phyloP scores from a whole-genome alignment of 768 basidiomycete genomes.

The Suillus plorans region DNA sequence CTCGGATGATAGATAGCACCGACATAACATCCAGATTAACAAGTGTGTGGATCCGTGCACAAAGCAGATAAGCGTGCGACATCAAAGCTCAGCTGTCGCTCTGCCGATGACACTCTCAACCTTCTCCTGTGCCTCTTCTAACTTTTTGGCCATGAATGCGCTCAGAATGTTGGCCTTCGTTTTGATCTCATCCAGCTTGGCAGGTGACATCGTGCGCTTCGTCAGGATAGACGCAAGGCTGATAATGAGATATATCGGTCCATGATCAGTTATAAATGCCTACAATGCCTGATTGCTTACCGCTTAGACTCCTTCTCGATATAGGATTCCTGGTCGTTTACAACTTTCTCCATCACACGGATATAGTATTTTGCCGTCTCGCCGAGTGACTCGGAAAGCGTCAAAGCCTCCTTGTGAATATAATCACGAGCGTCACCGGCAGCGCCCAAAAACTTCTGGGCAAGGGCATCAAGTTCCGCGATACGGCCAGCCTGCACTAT shows the following conservation, averaged over 20 bases:
- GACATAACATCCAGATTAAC: conserved; percentile 15
- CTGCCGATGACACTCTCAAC: conserved; percentile 32
- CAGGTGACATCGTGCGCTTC: conserved; percentile 72
- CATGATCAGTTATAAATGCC: conserved; percentile 1
- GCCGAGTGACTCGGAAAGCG: conserved; percentile 48
- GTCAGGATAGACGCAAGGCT: conserved; percentile 76
- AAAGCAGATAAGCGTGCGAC: neutral
- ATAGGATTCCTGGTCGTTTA: conserved; percentile 69
- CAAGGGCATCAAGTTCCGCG: conserved; percentile 73
- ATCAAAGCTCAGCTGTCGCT: conserved; percentile 45
- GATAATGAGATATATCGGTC: conserved; percentile 13
- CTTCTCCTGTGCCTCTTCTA: conserved; percentile 31
- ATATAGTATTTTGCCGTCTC: conserved; percentile 73
- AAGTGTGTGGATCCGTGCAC: conserved; percentile 10
- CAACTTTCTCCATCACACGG: conserved; percentile 87
- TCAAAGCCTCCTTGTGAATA: conserved; percentile 66
- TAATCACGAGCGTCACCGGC: conserved; percentile 52
- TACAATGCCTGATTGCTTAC: conserved; percentile 40
- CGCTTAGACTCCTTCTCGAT: conserved; percentile 83
- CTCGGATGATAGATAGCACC: conserved; percentile 15
- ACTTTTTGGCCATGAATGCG: conserved; percentile 49
- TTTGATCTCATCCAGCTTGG: conserved; percentile 92
- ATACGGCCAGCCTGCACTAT: conserved; percentile 74
- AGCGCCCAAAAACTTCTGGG: conserved; percentile 70
- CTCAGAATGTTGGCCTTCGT: conserved; percentile 85